Evolutionary conservation across 2,329 filamentous ascomycete genomes (phyloP).

Genomic region (Alternaria ethzedia): DNA sequence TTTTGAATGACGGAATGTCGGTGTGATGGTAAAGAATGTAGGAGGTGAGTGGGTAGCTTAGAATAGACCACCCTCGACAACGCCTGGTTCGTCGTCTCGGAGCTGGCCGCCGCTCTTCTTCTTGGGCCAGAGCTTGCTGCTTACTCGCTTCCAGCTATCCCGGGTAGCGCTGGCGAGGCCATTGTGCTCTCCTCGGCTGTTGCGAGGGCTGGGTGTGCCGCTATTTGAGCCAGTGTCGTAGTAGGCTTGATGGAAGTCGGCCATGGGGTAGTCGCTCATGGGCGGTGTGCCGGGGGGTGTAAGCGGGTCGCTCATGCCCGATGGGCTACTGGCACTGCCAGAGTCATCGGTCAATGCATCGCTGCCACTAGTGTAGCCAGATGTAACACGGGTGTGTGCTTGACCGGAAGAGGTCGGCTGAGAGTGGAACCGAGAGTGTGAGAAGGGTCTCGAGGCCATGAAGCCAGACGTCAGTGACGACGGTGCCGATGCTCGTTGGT

Average conservation of each 20-base stretch:
- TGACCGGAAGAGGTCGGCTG: slow-evolving; percentile 44
- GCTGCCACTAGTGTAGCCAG: slow-evolving; percentile 51
- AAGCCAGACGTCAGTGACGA: slow-evolving; percentile 48
- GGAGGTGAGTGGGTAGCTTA: slow-evolving; percentile 12
- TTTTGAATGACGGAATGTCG: slow-evolving; percentile 13
- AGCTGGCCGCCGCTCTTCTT: slow-evolving; percentile 47
- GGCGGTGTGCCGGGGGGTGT: slow-evolving; percentile 81
- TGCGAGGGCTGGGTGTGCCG: slow-evolving; percentile 47
- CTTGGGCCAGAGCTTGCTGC: slow-evolving; percentile 51
- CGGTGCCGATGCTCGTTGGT: slow-evolving; percentile 49
- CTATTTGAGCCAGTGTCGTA: slow-evolving; percentile 42
- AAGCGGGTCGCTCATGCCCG: slow-evolving; percentile 66
- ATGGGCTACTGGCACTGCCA: slow-evolving; percentile 56
- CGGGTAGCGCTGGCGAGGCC: slow-evolving; percentile 45
- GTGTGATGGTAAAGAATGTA: background rate
- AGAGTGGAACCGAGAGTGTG: slow-evolving; percentile 47
- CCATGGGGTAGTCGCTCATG: slow-evolving; percentile 60
- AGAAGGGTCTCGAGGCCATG: slow-evolving; percentile 45
- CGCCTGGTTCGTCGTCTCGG: slow-evolving; percentile 45
- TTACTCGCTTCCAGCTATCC: slow-evolving; percentile 50
- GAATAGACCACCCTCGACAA: slow-evolving; percentile 46
- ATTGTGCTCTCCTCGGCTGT: slow-evolving; percentile 47
- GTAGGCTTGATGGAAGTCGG: slow-evolving; percentile 45
- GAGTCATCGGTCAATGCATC: slow-evolving; percentile 67
- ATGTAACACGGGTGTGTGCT: slow-evolving; percentile 33